A percentile compares a stretch with the other conserved stretches of the same genome.
phyloP scores from a whole-genome alignment of 2,329 filamentous ascomycete genomes.

The Amauroascus verrucosus region DNA sequence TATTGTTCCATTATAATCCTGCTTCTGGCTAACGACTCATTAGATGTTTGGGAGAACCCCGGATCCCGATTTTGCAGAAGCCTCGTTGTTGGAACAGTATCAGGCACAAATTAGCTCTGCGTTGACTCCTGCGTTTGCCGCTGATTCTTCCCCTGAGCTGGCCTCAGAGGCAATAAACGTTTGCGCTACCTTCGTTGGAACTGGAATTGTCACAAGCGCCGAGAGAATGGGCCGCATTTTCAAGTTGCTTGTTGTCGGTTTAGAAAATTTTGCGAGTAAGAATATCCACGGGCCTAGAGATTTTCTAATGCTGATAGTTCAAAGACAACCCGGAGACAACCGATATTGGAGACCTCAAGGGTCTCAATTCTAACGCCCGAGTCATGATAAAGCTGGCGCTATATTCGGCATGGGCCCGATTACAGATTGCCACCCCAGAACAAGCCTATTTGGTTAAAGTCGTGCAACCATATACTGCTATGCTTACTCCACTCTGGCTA shows the following conservation, averaged over 20 bases:
- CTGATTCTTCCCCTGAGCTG: conserved; percentile 88
- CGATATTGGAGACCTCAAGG: conserved; percentile 84
- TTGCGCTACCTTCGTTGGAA: conserved; percentile 94
- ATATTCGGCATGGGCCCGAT: conserved; percentile 91
- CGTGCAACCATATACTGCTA: conserved; percentile 79
- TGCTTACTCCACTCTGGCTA: conserved; percentile 84
- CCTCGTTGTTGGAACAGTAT: conserved; percentile 91
- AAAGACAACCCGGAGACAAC: conserved; percentile 61
- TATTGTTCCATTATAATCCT: neutral
- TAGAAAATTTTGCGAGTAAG: conserved; percentile 77
- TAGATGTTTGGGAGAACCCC: conserved; percentile 86
- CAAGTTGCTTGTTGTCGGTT: conserved; percentile 77
- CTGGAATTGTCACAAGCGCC: conserved; percentile 91
- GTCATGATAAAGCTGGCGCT: conserved; percentile 98
- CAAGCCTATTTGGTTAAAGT: conserved; percentile 83
- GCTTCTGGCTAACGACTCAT: conserved; percentile 11
- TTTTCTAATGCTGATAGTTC: conserved; percentile 16
- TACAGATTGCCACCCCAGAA: conserved; percentile 89
- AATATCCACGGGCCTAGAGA: neutral
- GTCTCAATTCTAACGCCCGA: conserved; percentile 86
- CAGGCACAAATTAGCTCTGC: conserved; percentile 97
- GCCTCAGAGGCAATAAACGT: conserved; percentile 95
- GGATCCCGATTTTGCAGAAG: conserved; percentile 96
- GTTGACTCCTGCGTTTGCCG: conserved; percentile 88
- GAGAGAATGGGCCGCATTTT: conserved; percentile 98